Base-by-base conservation (phyloP, 352 stramenopile genomes). In the Pythium apleroticum region DNA sequence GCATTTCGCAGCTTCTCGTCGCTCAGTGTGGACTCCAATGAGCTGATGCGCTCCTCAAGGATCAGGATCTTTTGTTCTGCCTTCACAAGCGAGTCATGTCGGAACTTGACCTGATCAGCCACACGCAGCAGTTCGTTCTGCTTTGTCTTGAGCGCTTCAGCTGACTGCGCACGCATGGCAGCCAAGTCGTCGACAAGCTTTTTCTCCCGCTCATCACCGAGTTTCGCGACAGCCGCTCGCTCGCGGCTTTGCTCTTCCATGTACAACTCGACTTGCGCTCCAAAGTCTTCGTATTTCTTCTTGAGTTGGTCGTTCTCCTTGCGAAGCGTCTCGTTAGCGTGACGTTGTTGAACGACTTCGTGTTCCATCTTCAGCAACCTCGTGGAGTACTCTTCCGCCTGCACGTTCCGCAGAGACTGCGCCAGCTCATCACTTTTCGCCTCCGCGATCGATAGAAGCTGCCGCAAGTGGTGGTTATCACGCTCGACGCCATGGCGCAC, bases 271-370 rank as follows among this genome's bases (percentile, higher is more conserved):
- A 93, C 82, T 50, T 93, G 81, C 4, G 71, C 68, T 1, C 82
- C 84, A 65, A 93, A 91, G 39, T 91, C 80, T 58, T 88, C 67
- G 48, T 93, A 93, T 54, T 86, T 84, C 20, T 76, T 75, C 45
- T 79, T 78, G 3, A 91, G 57, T 41, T 82, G 68, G 4, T 84
- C 78, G 31, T 89, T 80, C 15, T 90, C 79, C 30, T 78, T 84
- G 58, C 80, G 61, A 0, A 84, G 55, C 12, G 57, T 27, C 8
- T 48, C 60, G 48, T 73, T 60, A 5, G 65, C 64, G 56, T 86
- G 73, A 9, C 76, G 60, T 9, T 76, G 61, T 30, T 89, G 72
- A 0, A 52, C 43, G 9, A 90, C 55, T 31, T 90, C 75, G 28
- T 73, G 71, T 57, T 93, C 74, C 19, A 89, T 62, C 12, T 71